A percentile compares a stretch with the other conserved stretches of the same genome.
These are phyloP conservation scores for Ogataea allantospora DNA, from an alignment of 805 yeast genomes.

Conservation along the genomic window DNA sequence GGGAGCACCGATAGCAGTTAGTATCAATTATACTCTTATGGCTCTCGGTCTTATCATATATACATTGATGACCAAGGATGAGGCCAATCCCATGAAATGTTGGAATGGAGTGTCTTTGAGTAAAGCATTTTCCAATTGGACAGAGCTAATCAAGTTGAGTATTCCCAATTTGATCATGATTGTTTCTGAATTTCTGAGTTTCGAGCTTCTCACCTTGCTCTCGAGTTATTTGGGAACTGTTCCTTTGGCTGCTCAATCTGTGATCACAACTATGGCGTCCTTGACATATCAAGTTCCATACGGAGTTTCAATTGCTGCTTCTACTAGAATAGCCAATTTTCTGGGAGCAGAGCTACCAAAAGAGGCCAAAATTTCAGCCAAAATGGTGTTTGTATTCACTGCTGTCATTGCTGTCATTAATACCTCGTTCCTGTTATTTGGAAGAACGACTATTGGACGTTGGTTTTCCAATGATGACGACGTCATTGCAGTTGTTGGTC, in stretches of 20 bases:
- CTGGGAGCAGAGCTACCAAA: constrained; percentile 53
- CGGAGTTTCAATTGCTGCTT: constrained; percentile 71
- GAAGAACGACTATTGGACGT: constrained; percentile 26
- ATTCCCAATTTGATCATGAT: constrained; percentile 77
- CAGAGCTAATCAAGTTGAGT: constrained; percentile 59
- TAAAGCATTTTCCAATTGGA: constrained; percentile 56
- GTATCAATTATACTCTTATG: constrained; percentile 70
- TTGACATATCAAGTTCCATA: constrained; percentile 72
- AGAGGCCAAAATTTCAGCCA: constrained; percentile 30
- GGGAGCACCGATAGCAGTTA: constrained; percentile 78
- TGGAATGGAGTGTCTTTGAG: constrained; percentile 35
- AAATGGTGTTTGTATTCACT: constrained; percentile 30
- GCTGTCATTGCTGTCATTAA: constrained; percentile 25
- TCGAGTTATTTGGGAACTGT: constrained; percentile 64
- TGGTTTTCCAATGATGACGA: constrained; percentile 33
- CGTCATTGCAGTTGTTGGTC: constrained; percentile 27
- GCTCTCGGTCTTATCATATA: constrained; percentile 51
- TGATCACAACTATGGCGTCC: constrained; percentile 65
- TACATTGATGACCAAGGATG: constrained; percentile 45
- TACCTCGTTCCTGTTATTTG: constrained; percentile 26
- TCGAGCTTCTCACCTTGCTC: constrained; percentile 67
- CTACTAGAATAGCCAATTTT: constrained; percentile 75
- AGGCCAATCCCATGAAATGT: constrained; percentile 34
- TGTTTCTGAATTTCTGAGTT: constrained; percentile 75
- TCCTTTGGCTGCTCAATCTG: constrained; percentile 71